These are phyloP conservation scores for Paecilomyces sp. DNA, from an alignment of 2,329 filamentous ascomycete genomes.

Conservation along the genomic window DNA sequence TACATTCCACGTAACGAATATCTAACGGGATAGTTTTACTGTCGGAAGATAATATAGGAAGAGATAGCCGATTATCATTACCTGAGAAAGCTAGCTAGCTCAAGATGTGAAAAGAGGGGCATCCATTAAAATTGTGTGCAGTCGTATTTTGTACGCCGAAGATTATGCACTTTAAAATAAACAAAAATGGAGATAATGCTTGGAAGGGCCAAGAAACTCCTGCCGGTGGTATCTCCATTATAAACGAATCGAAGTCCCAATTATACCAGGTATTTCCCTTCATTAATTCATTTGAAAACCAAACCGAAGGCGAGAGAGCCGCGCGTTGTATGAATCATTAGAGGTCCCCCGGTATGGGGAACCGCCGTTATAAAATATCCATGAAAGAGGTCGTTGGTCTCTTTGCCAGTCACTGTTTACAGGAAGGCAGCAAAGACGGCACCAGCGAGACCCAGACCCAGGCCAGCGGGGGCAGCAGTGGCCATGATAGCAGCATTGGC, in stretches of 20 bases:
- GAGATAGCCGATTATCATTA: no score
- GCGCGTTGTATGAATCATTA: not conserved
- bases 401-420: constrained; percentile 16
- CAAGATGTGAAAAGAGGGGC: not conserved
- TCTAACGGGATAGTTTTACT: not conserved
- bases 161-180: not conserved
- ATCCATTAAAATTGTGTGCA: not conserved
- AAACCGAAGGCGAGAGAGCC: not conserved
- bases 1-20: not conserved
- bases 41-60: no score
- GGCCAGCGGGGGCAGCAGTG: constrained; percentile 28
- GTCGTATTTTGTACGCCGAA: not conserved
- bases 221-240: not conserved
- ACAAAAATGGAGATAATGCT: not conserved
- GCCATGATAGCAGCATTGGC: constrained; percentile 26
- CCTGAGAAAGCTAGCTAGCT: no score
- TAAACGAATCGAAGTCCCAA: not conserved
- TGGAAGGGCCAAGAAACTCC: not conserved
- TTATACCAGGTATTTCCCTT: not conserved
- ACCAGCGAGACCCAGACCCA: constrained; percentile 34
- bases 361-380: not conserved
- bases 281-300: not conserved
- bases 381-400: not conserved
- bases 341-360: not conserved
- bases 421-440: constrained; percentile 36